Evolutionary conservation across 2,329 filamentous ascomycete genomes (phyloP), one percentile per base, ranked within the genome.

Genomic region (Colletotrichum ledebouriae): DNA sequence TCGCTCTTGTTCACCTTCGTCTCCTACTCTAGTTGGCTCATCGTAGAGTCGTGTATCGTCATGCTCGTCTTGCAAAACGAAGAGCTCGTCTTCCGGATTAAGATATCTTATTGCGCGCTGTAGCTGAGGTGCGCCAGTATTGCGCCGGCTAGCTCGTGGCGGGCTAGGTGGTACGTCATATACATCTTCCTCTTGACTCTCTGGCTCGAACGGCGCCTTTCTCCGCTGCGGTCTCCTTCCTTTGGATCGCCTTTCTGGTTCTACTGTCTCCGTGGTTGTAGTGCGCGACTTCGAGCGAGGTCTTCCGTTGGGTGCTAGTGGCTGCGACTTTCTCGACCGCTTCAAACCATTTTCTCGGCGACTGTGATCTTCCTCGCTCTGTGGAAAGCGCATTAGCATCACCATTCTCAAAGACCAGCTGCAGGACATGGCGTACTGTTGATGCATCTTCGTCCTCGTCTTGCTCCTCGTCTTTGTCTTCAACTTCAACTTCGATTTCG

Each of bases 21-120:
- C n/a, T 20, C 55, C 65, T n/a, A 46, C 9, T 1, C 63, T 4
- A 6, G 60, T 68, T 7, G 65, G 65, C 13, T 68, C 65, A 22
- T 68, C 47, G 53, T 68, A 68, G 6, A 55, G 52, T 4, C 29
- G 46, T 20, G 39, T 56, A 29, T 52, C 47, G 4, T n/a, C 47
- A 11, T 37, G n/a, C 7, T 55, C 33, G 20, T 55, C 52, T 20
- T 55, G 52, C 34, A 4, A 15, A 11, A 55, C 52, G 12, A 55
- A 55, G n/a, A 55, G 52, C 17, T 55, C 52, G 6, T 55, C 52
- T 20, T 55, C 52, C 0, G 52, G 52, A 34, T 55, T n/a, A 7
- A 34, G 25, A 13, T 11, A 10, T 17, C 11, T 37, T 15, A 33
- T 33, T 55, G 17, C 50, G 20, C 17, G 20, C 34, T 34, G 33